phyloP scores from a whole-genome alignment of 83 land plant genomes.

The Diphasiastrum complanatum region DNA sequence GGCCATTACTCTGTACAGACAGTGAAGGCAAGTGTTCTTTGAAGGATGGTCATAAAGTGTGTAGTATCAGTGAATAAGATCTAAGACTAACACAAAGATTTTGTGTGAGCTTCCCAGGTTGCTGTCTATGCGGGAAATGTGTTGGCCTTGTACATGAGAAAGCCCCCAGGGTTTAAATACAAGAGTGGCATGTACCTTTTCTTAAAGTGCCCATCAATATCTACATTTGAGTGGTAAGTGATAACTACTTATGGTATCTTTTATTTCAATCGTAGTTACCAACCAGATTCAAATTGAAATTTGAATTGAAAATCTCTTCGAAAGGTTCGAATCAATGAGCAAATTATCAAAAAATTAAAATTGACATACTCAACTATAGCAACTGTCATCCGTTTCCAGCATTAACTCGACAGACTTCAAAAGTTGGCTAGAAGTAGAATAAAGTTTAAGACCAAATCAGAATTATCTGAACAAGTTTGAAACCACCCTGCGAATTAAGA shows the following conservation, averaged over 20 bases:
- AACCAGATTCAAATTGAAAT: neutral
- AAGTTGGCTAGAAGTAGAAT: no score
- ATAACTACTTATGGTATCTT: no score
- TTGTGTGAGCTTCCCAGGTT: conserved; percentile 54
- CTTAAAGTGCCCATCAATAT: conserved; percentile 74
- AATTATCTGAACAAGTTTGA: no score
- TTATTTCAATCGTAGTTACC: neutral
- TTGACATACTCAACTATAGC: no score
- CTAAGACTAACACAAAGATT: neutral
- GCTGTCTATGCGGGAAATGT: conserved; percentile 81
- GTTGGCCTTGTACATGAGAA: conserved; percentile 65
- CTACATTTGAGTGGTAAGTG: conserved; percentile 92
- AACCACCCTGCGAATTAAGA: no score
- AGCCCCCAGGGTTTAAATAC: conserved; percentile 74
- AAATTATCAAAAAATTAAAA: no score
- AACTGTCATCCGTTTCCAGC: no score
- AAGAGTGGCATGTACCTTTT: conserved; percentile 93
- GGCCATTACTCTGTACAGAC: conserved; percentile 52
- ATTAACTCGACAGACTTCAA: no score
- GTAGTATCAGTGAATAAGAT: neutral
- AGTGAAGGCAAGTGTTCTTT: conserved; percentile 42
- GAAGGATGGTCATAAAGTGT: no score
- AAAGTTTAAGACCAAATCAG: no score
- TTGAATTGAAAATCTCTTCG: neutral
- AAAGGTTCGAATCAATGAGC: no score